A percentile compares a stretch with the other conserved stretches of the same genome.
These are phyloP conservation scores for Pyrenula aspistea DNA, from an alignment of 495 filamentous ascomycete genomes.

Conservation along the genomic window DNA sequence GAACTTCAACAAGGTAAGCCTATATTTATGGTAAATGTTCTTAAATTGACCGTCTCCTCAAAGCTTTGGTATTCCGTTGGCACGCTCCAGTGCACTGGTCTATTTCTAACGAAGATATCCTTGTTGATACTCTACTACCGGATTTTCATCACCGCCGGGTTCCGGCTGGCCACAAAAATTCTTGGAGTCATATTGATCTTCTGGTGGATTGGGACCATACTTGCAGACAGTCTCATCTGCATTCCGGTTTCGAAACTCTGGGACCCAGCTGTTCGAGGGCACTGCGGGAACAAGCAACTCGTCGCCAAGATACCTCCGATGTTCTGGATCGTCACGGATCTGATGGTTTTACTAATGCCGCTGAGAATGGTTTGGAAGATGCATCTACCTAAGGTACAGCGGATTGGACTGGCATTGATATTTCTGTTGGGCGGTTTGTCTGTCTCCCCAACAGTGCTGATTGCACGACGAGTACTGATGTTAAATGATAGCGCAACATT, in stretches of 20 bases:
- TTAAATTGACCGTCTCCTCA: too few species aligned
- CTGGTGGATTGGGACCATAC: not conserved
- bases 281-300: not conserved
- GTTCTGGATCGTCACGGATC: not conserved
- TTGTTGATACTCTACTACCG: not conserved
- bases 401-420: not conserved
- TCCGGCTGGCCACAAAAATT: not conserved
- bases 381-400: not conserved
- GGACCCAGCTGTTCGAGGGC: not conserved
- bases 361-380: not conserved
- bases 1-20: slow-evolving; percentile 7
- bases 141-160: not conserved
- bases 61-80: slow-evolving; percentile 10
- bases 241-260: not conserved
- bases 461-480: not conserved
- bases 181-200: not conserved
- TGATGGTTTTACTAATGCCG: not conserved
- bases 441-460: not conserved
- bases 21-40: too few species aligned
- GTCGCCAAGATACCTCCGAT: not conserved
- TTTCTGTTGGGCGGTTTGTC: not conserved
- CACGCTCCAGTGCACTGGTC: slow-evolving; percentile 4
- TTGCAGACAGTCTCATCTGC: not conserved
- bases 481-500: not conserved
- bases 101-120: not conserved